These are phyloP conservation scores for Rhodosporidiobolus odoratus DNA, from an alignment of 768 basidiomycete genomes.

Conservation along the genomic window DNA sequence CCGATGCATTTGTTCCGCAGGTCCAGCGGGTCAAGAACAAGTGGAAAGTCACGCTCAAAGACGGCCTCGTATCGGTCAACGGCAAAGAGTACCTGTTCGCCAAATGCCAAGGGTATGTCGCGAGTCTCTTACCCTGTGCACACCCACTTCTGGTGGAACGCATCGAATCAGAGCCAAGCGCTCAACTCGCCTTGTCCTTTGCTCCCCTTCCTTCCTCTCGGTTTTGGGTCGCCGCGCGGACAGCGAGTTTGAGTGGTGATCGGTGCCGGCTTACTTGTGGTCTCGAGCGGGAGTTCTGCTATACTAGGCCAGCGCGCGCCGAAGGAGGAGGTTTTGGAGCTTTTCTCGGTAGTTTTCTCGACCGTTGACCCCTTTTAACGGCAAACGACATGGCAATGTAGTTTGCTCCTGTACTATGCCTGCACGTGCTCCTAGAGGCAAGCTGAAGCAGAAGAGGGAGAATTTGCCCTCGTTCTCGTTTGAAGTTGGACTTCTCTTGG, in stretches of 20 bases:
- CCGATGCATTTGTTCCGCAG: no score
- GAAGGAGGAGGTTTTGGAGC: background rate
- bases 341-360: no score
- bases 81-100: conserved; percentile 96
- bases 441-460: no score
- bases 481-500: no score
- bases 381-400: no score
- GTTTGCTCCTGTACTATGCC: no score
- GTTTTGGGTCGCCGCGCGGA: background rate
- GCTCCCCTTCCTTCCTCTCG: background rate
- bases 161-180: background rate
- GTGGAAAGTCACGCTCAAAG: conserved; percentile 95
- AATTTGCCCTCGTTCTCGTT: no score
- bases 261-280: background rate
- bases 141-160: no score
- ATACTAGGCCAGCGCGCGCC: background rate
- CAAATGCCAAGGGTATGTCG: conserved; percentile 84
- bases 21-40: conserved; percentile 99
- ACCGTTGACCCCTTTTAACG: no score
- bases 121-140: background rate
- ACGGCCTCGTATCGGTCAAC: conserved; percentile 94
- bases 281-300: background rate
- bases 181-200: no score
- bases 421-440: no score
- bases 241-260: conserved; percentile 41